Evolutionary conservation across 78 protist genomes (phyloP).

Genomic region (Emiliania huxleyi): DNA sequence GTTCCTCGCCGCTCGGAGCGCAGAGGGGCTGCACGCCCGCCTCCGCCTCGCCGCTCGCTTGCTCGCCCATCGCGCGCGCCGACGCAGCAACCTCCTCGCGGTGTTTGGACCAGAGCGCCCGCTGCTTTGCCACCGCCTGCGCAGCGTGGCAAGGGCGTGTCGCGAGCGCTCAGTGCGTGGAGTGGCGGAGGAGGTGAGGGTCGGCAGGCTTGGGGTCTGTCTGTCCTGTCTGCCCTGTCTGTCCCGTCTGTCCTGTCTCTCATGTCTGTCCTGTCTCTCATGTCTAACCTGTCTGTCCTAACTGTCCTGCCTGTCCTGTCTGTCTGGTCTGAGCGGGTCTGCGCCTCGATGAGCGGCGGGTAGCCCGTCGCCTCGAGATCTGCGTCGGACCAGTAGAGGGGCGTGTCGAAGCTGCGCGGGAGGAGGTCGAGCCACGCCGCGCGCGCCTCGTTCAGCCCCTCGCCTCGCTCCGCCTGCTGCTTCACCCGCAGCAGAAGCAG

Average conservation of each 20-base stretch:
- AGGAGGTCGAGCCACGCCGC: neutral
- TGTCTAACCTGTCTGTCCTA: too few relatives aligned
- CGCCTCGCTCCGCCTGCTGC: neutral
- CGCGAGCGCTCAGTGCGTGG: too few relatives aligned
- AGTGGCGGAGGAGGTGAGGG: too few relatives aligned
- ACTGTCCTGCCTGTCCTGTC: too few relatives aligned
- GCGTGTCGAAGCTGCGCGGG: neutral
- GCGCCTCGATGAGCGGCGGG: neutral
- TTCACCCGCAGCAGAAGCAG: neutral
- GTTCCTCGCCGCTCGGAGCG: neutral
- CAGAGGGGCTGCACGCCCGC: neutral
- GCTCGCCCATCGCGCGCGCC: neutral
- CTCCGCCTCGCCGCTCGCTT: neutral
- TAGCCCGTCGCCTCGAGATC: neutral
- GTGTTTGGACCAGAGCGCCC: neutral
- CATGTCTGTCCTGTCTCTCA: too few relatives aligned
- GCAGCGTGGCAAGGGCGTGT: too few relatives aligned
- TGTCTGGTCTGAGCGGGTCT: too few relatives aligned
- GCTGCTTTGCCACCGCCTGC: neutral
- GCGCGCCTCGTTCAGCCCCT: neutral
- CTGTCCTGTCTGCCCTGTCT: too few relatives aligned
- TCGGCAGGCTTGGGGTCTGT: too few relatives aligned
- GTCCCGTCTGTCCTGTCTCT: too few relatives aligned
- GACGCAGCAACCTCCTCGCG: neutral
- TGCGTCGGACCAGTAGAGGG: neutral